Conservation (phyloP, 2,329 filamentous ascomycete species). For the Paradendryphiella salina region DNA sequence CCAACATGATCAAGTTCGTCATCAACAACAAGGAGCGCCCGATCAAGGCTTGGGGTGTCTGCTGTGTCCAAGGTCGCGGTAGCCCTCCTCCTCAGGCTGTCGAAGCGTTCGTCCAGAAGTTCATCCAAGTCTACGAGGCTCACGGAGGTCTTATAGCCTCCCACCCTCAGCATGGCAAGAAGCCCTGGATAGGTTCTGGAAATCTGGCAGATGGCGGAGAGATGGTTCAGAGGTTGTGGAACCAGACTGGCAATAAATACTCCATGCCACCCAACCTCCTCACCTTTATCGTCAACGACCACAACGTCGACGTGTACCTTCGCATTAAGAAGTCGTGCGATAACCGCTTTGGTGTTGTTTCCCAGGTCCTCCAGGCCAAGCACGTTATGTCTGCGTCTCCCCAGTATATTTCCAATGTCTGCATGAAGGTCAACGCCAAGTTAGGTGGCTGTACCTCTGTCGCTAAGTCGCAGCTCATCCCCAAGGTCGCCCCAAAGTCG, state of each 20-base stretch:
- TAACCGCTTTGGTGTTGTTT: slow-evolving; percentile 78
- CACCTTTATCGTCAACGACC: slow-evolving; percentile 74
- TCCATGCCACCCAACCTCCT: slow-evolving; percentile 71
- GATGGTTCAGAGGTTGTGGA: slow-evolving; percentile 60
- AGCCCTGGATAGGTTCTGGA: slow-evolving; percentile 37
- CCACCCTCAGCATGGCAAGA: slow-evolving; percentile 34
- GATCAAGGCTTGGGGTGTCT: slow-evolving; percentile 75
- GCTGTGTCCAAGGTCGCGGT: slow-evolving; percentile 62
- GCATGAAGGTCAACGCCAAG: slow-evolving; percentile 97
- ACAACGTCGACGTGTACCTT: slow-evolving; percentile 73
- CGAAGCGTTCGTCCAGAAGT: slow-evolving; percentile 61
- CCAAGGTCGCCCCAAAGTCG: slow-evolving; percentile 31
- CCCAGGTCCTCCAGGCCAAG: slow-evolving; percentile 74
- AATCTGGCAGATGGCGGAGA: slow-evolving; percentile 50
- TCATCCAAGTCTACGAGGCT: slow-evolving; percentile 62
- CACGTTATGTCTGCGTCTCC: slow-evolving; percentile 71
- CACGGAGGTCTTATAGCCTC: slow-evolving; percentile 63
- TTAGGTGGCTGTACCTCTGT: slow-evolving; percentile 77
- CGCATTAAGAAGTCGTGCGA: slow-evolving; percentile 89
- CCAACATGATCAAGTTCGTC: slow-evolving; percentile 88
- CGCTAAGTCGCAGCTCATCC: slow-evolving; percentile 47
- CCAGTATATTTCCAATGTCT: slow-evolving; percentile 91
- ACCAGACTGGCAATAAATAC: slow-evolving; percentile 57
- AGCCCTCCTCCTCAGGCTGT: slow-evolving; percentile 51
- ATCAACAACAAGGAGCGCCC: slow-evolving; percentile 60